Evolutionary conservation across 495 filamentous ascomycete genomes (phyloP), one percentile per base, ranked within the genome.

Genomic region (Letharia columbiana): DNA sequence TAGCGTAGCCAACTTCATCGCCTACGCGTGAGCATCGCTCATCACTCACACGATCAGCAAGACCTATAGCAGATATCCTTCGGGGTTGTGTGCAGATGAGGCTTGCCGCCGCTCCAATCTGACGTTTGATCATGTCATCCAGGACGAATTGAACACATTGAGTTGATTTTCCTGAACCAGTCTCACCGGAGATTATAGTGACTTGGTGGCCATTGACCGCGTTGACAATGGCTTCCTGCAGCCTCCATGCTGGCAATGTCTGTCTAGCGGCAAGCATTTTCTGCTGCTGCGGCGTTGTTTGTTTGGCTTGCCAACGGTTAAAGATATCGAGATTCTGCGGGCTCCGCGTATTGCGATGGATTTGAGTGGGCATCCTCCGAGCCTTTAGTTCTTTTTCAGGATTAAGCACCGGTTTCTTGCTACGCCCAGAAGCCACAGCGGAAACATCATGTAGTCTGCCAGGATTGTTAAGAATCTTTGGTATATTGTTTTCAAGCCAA

Each of bases 1-100:
- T 98, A n/a, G 88, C 82, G 73, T 96, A 98, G 12, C 94, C 94
- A 45, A 98, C 84, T 74, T 98, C 94, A 63, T 91, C 86, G 0
- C 94, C 94, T 15, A 98, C 86, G 42, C 72, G 75, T 1, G 86
- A 82, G 74, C 91, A 95, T 54, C 94, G 86, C 75, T 98, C 94
- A 61, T 96, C 91, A 63, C 90, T 91, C 2, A 98, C 95, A 71
- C 94, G 85, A 76, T 98, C 94, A 8, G 94, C 94, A 64, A 98
- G 82, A 39, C 94, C 91, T 5, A 98, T 80, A 6, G 95, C 95
- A 28, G 93, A 97, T 65, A 98, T 98, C 70, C 94, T 84, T 49
- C 94, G 86, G 5, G 94, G 94, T 74, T 98, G 94, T 2, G 94
- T 98, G 71, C 94, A 96, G 66, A 98, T 86, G 57, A 98, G 96